Conservation (phyloP, 129 eudicot species). For the Escallonia rubra region DNA sequence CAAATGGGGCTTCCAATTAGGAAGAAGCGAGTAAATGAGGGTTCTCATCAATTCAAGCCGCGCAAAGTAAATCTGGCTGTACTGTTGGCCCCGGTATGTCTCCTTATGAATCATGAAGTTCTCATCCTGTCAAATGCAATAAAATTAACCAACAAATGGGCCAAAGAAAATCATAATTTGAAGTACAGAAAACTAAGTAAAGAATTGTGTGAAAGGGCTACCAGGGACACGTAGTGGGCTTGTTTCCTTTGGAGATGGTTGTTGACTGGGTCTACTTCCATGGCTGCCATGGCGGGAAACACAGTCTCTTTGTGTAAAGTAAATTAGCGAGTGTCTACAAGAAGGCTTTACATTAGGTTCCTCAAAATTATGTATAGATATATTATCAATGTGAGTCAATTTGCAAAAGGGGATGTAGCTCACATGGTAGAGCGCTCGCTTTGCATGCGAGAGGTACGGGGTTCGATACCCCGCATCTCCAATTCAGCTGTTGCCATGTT, state of each 20-base stretch:
- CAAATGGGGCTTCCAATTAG: constrained; percentile 86
- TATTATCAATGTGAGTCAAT: too few species aligned
- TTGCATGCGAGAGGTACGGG: constrained; percentile 81
- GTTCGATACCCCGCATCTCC: constrained; percentile 66
- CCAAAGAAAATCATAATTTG: neutral
- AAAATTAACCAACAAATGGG: neutral
- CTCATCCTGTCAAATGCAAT: constrained; percentile 45
- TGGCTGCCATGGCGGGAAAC: constrained; percentile 61
- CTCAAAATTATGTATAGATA: too few species aligned
- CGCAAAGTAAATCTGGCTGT: constrained; percentile 83
- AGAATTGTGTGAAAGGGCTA: constrained; percentile 11
- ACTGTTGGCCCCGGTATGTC: constrained; percentile 89
- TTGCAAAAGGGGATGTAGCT: constrained; percentile 71
- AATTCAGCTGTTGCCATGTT: neutral
- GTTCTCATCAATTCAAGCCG: constrained; percentile 79
- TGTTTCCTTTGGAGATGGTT: constrained; percentile 47
- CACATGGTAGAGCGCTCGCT: constrained; percentile 99
- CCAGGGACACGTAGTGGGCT: constrained; percentile 52
- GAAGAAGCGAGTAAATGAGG: constrained; percentile 77
- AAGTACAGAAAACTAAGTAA: neutral
- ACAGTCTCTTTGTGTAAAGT: too few species aligned
- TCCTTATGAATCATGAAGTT: constrained; percentile 68
- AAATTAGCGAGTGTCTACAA: too few species aligned
- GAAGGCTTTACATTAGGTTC: too few species aligned
- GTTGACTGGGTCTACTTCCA: constrained; percentile 48